Base-by-base conservation (phyloP, 2,329 filamentous ascomycete genomes). In the Diaporthe sp. region DNA sequence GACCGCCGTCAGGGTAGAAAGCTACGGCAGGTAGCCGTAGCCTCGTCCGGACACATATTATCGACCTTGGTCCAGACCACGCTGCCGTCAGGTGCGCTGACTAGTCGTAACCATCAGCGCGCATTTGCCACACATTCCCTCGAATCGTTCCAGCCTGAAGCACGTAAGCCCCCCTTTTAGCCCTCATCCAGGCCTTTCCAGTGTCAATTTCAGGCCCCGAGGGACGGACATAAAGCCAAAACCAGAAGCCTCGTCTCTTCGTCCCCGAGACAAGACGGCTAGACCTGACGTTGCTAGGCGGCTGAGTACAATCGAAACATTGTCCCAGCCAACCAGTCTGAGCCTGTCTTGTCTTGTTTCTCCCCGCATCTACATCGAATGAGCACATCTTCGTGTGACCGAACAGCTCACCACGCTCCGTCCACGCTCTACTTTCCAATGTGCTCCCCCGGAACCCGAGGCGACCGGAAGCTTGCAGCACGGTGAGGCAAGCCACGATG, bases 281-380 rank as follows among this genome's bases (percentile, higher is more conserved):
- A 53, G 63, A 39, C 47, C 22, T 68, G 63, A 68, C 63, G 63
- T 53, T 68, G 32, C 47, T 37, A 47, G 63, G 47, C 55, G 69
- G 44, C 69, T 42, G 55, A 53, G 15, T 22, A 53, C 69, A 42
- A 8, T 63, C 42, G 55, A 61, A 71, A 53, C 58, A 59, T 13
- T 42, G 35, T 51, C 44, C 56, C 70, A 63, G 70, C 25, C 70
- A 37, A 42, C 55, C n/a, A n/a, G n/a, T n/a, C n/a, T n/a, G n/a
- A n/a, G n/a, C n/a, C n/a, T 35, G 25, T 71, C 47, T 53, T 68
- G 44, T 68, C 32, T 53, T 53, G 56, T 61, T 50, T 22, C 25
- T 7, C 25, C 42, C 27, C 55, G 27, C 35, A 63, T 42, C n/a
- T 19, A 42, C 15, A 32, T 42, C 15, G 27, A 10, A 63, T 27